These are phyloP conservation scores for Picochlorum sp. DNA, from an alignment of 139 green algal species.

Conservation along the genomic window DNA sequence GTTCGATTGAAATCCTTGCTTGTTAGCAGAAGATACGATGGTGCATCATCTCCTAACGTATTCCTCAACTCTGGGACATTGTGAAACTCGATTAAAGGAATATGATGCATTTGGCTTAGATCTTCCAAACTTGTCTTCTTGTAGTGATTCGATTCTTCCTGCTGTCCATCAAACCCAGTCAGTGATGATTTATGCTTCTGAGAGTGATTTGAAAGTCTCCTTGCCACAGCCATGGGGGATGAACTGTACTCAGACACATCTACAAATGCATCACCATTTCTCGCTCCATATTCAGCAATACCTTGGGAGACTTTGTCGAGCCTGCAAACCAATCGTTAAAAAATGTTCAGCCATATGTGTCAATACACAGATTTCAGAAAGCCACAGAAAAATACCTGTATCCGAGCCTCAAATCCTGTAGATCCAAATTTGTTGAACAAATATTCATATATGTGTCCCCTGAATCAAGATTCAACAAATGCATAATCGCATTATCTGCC, in stretches of 20 bases:
- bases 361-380: neutral
- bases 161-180: neutral
- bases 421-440: conserved; percentile 9
- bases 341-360: neutral
- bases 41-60: neutral
- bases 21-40: neutral
- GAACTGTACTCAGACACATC: neutral
- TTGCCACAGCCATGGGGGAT: conserved; percentile 11
- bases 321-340: neutral
- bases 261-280: too few relatives aligned
- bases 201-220: conserved; percentile 17
- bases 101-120: too few relatives aligned
- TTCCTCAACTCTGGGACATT: conserved; percentile 5
- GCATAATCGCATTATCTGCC: conserved; percentile 16
- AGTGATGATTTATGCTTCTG: conserved; percentile 8
- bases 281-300: conserved; percentile 1
- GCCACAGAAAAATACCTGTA: conserved; percentile 11
- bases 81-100: conserved; percentile 1
- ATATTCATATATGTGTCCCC: conserved; percentile 28
- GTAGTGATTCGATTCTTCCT: neutral
- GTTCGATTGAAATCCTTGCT: neutral
- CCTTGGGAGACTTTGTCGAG: neutral
- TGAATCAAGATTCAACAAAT: conserved; percentile 18
- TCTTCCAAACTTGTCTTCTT: too few relatives aligned
- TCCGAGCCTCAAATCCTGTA: conserved; percentile 27